Evolutionary conservation across 306 rosid species (phyloP).

Genomic region (Luffa acutangula): DNA sequence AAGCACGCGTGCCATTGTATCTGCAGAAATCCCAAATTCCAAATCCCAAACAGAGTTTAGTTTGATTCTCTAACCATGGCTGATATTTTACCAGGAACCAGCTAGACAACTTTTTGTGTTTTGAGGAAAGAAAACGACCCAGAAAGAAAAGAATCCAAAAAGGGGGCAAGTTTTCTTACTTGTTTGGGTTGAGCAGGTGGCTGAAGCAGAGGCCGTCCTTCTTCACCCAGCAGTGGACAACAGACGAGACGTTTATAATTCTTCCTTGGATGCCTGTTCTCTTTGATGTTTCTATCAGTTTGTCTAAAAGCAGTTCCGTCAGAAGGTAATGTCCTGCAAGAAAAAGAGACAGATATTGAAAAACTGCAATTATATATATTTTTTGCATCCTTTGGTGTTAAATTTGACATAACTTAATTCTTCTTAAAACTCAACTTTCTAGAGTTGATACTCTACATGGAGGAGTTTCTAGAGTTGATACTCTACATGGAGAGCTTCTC

Average conservation of each 20-base stretch:
- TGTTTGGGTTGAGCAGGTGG: conserved; percentile 56
- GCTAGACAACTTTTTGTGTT: neutral
- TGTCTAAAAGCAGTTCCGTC: conserved; percentile 69
- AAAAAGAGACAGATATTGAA: neutral
- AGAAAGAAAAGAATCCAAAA: neutral
- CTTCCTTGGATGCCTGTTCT: conserved; percentile 78
- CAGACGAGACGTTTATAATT: conserved; percentile 75
- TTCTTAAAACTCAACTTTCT: neutral
- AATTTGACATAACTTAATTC: neutral
- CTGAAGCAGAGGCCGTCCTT: conserved; percentile 45
- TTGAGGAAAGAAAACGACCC: neutral
- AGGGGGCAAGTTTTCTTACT: conserved; percentile 22
- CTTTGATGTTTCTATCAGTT: conserved; percentile 72
- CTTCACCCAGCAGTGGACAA: conserved; percentile 76
- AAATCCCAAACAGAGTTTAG: neutral
- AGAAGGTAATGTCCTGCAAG: conserved; percentile 68
- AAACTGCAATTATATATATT: neutral
- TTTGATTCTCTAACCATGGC: neutral
- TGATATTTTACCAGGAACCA: neutral
- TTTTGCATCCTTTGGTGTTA: neutral
- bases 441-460: neutral
- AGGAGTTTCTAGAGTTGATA: neutral
- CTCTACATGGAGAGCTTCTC: neutral
- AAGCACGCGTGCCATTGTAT: conserved; percentile 75
- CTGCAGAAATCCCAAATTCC: conserved; percentile 27